Percentiles rank a stretch among this genome's conserved stretches.
These are phyloP conservation scores for Taphrina confusa DNA, from an alignment of 1,139 yeast genomes.

Conservation along the genomic window DNA sequence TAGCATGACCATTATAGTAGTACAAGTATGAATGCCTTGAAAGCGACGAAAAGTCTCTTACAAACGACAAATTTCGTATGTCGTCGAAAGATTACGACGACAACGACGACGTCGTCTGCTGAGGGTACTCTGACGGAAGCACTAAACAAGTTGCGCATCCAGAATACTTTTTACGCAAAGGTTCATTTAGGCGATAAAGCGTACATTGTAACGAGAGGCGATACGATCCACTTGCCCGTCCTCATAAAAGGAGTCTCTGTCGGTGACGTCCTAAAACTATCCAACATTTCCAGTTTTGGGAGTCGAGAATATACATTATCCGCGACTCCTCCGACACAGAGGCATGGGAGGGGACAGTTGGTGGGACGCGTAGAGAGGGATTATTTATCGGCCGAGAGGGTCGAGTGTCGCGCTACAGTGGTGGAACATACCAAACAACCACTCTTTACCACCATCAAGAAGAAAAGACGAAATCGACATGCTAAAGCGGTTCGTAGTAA, in stretches of 20 bases:
- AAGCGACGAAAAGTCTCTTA: background rate
- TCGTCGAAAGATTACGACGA: background rate
- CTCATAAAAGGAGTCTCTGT: slow-evolving; percentile 71
- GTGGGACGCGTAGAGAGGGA: background rate
- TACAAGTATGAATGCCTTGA: background rate
- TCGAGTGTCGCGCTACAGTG: slow-evolving; percentile 58
- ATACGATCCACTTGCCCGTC: slow-evolving; percentile 57
- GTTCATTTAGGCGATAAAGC: slow-evolving; percentile 81
- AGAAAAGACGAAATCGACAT: slow-evolving; percentile 81
- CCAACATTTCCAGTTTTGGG: slow-evolving; percentile 79
- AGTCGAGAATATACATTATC: slow-evolving; percentile 73
- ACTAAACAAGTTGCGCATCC: slow-evolving; percentile 42
- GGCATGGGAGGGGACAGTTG: background rate
- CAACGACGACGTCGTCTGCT: background rate
- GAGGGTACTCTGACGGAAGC: background rate
- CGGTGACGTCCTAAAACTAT: slow-evolving; percentile 74
- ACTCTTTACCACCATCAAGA: slow-evolving; percentile 63
- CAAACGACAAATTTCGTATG: background rate
- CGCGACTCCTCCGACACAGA: background rate
- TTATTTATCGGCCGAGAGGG: background rate
- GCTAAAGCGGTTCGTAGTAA: slow-evolving; percentile 75
- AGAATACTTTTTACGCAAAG: slow-evolving; percentile 60
- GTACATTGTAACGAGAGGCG: slow-evolving; percentile 89
- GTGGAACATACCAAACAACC: slow-evolving; percentile 86
- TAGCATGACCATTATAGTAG: too few species aligned